Evolutionary conservation across 257 asterid genomes (phyloP), one percentile per base, ranked within the genome.

Genomic region (Plantago ovata): DNA sequence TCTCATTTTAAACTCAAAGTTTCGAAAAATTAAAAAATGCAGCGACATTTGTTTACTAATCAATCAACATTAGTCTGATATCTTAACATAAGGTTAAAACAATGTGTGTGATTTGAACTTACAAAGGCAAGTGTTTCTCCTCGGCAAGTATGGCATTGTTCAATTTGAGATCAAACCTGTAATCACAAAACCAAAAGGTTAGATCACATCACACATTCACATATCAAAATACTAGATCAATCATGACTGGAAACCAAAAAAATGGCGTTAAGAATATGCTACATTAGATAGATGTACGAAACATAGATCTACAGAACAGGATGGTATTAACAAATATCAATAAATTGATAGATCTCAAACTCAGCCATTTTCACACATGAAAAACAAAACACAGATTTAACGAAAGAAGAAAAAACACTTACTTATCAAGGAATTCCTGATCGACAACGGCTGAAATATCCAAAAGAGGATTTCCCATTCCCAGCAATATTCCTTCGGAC

Each of bases 131-230:
- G 79, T 87, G 96, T 67, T 84, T 87, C 8, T 87, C 89, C 81
- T 84, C 96, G 0, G 94, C 96, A 15, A 87, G 87, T 67, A 84
- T 87, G 28, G 96, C 91, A 80, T 87, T 66, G 76, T 87, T 82
- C 57, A 69, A 60, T 72, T 73, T 75, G 53, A 87, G 55, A 28
- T 69, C 83, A 64, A 72, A 87, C 60, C 96, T 69, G 68, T 20
- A 4, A 45, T 10, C 48, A 38, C 52, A 63, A 43, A 51, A 13
- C 45, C 7, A 56, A 50, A 51, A 28, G 36, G 1, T 28, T 8
- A 28, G 36, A 28, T 28, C 36, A 28, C 32, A n/a, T n/a, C n/a
- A n/a, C n/a, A n/a, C n/a, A n/a, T n/a, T n/a, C n/a, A n/a, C n/a
- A 24, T 24, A 24, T 5, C 32, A 56, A 56, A 64, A 4, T 18